phyloP scores from a whole-genome alignment of 139 green algal genomes.

The Picochlorum sp. region DNA sequence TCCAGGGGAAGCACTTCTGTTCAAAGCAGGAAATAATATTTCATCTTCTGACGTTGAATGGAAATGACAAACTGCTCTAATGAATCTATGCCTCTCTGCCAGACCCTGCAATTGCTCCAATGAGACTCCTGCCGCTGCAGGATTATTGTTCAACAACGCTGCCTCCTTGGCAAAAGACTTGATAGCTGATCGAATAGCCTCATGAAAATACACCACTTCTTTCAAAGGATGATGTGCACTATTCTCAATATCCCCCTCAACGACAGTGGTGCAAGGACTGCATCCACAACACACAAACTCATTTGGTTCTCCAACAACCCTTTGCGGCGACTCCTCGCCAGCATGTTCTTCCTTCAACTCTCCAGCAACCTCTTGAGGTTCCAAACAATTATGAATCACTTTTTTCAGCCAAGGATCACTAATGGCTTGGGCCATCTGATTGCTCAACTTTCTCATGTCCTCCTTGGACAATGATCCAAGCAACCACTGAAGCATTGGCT shows the following conservation, averaged over 20 bases:
- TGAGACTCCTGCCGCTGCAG: neutral
- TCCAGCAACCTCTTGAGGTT: slow-evolving; percentile 7
- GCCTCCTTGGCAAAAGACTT: slow-evolving; percentile 65
- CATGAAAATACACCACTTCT: slow-evolving; percentile 75
- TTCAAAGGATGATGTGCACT: slow-evolving; percentile 15
- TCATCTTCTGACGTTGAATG: slow-evolving; percentile 85
- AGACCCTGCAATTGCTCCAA: slow-evolving; percentile 44
- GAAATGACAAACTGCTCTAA: slow-evolving; percentile 79
- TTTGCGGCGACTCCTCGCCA: neutral
- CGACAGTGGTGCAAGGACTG: neutral
- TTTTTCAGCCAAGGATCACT: slow-evolving; percentile 64
- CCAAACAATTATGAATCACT: slow-evolving; percentile 69
- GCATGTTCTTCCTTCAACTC: neutral
- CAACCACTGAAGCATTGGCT: slow-evolving; percentile 69
- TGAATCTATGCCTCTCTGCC: slow-evolving; percentile 72
- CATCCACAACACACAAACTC: slow-evolving; percentile 6
- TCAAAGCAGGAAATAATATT: slow-evolving; percentile 72
- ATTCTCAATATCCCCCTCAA: slow-evolving; percentile 11
- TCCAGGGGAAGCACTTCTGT: slow-evolving; percentile 7
- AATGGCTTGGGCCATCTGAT: slow-evolving; percentile 52
- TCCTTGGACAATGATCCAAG: slow-evolving; percentile 46
- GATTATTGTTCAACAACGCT: slow-evolving; percentile 22
- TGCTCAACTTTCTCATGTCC: slow-evolving; percentile 31
- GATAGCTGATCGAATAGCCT: slow-evolving; percentile 68
- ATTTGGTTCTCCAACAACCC: neutral